Base-by-base conservation (phyloP, 2,329 filamentous ascomycete genomes). In the Aureobasidium sp. region DNA sequence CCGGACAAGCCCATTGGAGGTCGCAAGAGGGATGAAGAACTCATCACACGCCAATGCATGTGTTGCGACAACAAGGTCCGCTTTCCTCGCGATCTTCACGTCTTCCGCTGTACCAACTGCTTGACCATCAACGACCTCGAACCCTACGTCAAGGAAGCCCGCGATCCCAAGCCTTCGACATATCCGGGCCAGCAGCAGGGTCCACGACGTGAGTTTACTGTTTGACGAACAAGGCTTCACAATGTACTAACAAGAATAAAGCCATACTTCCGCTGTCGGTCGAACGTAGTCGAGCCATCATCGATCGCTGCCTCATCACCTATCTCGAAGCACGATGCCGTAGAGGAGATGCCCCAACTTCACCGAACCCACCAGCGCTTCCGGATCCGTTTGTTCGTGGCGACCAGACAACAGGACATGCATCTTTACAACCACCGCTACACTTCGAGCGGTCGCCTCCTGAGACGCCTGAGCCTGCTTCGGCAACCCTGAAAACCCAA, bases 21-120 rank as follows among this genome's bases (percentile, higher is more conserved):
- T 21, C 70, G 68, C 62, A 69, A 66, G 57, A 61, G 27, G 42
- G 71, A 73, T n/a, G 69, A 75, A 80, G 65, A 89, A 65, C 83
- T 87, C 68, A 78, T 79, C 29, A 86, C 84, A 33, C 88, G 89
- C 23, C 85, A 84, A 67, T 96, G 91, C 71, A 91, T 93, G 83
- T 92, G 90, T 35, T 96, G 91, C 72, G 88, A 87, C 67, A 88
- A 87, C 59, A 83, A 85, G 60, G 86, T 95, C 65, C 82, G 87
- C 60, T 95, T 90, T 86, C 90, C 90, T 1, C 83, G 81, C 63
- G 83, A 86, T 57, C 74, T 91, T 63, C 82, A 82, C 37, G 82
- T 87, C 38, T 95, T 94, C 73, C 83, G 90, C 66, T 96, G 91
- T 72, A 88, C 88, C 43, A 87, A 89, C 59, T 96, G 91, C 72